These are phyloP conservation scores for Haplosporangium gracile DNA, from an alignment of 192 early-diverging fungal species.

Conservation along the genomic window DNA sequence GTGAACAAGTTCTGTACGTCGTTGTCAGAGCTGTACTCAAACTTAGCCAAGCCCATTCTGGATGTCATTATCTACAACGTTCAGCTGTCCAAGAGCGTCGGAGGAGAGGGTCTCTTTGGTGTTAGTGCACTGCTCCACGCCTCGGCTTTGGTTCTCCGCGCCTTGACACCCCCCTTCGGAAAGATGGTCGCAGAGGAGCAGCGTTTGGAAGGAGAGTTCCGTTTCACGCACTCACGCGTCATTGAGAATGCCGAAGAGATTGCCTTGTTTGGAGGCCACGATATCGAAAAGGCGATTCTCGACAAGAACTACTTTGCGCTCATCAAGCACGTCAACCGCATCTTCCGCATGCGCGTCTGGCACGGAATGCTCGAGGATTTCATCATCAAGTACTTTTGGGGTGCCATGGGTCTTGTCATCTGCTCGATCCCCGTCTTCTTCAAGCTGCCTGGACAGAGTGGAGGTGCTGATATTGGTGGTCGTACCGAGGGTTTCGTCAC, in stretches of 20 bases:
- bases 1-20: conserved; percentile 92
- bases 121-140: conserved; percentile 83
- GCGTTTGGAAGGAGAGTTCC: conserved; percentile 93
- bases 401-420: conserved; percentile 87
- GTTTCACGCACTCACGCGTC: conserved; percentile 92
- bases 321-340: conserved; percentile 87
- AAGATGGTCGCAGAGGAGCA: conserved; percentile 96
- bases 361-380: conserved; percentile 98
- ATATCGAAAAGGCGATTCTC: conserved; percentile 86
- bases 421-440: conserved; percentile 92
- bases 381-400: conserved; percentile 99
- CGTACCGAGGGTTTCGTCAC: conserved; percentile 82
- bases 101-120: conserved; percentile 86
- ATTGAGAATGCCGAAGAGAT: conserved; percentile 98
- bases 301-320: conserved; percentile 83
- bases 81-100: conserved; percentile 88
- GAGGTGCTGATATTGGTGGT: conserved; percentile 55
- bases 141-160: conserved; percentile 83
- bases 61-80: conserved; percentile 95
- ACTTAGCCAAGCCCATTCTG: conserved; percentile 94
- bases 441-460: conserved; percentile 57
- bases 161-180: conserved; percentile 95
- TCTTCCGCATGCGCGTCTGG: conserved; percentile 88
- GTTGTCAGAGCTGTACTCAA: conserved; percentile 90
- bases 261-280: conserved; percentile 89